A percentile compares a stretch with the other conserved stretches of the same genome.
Conservation (phyloP, 345 rosid species). For the Acer saccharum region DNA sequence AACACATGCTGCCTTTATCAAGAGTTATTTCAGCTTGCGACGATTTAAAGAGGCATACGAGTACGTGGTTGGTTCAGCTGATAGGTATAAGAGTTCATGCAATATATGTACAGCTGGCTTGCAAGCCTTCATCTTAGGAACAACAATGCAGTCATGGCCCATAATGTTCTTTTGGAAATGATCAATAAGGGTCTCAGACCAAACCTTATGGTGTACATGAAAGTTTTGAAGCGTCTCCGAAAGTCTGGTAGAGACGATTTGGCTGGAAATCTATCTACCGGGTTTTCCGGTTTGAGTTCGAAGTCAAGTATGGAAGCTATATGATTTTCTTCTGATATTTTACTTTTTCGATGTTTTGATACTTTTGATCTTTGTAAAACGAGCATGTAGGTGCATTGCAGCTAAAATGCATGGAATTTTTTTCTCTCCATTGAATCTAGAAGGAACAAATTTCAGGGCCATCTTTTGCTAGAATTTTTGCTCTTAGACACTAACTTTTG, state of each 20-base stretch:
- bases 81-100: slow-evolving; percentile 27
- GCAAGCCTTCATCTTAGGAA: slow-evolving; percentile 44
- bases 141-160: slow-evolving; percentile 35
- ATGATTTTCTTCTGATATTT: slow-evolving; percentile 5
- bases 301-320: slow-evolving; percentile 13
- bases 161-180: slow-evolving; percentile 50
- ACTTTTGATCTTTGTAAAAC: neutral
- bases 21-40: slow-evolving; percentile 31
- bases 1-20: slow-evolving; percentile 51
- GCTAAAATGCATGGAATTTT: neutral
- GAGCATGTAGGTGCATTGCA: neutral
- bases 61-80: slow-evolving; percentile 34
- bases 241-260: slow-evolving; percentile 32
- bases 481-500: too few relatives aligned
- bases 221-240: slow-evolving; percentile 34
- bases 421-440: neutral
- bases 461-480: neutral
- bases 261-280: slow-evolving; percentile 26
- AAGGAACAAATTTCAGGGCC: neutral
- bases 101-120: slow-evolving; percentile 42
- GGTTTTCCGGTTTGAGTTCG: slow-evolving; percentile 22
- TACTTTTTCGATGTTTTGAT: neutral
- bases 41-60: slow-evolving; percentile 41
- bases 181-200: slow-evolving; percentile 55
- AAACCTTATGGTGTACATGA: slow-evolving; percentile 29